Evolutionary conservation across 2,329 filamentous ascomycete species (phyloP), one percentile per base, ranked within the genome.

Genomic region (Claviceps sp.): DNA sequence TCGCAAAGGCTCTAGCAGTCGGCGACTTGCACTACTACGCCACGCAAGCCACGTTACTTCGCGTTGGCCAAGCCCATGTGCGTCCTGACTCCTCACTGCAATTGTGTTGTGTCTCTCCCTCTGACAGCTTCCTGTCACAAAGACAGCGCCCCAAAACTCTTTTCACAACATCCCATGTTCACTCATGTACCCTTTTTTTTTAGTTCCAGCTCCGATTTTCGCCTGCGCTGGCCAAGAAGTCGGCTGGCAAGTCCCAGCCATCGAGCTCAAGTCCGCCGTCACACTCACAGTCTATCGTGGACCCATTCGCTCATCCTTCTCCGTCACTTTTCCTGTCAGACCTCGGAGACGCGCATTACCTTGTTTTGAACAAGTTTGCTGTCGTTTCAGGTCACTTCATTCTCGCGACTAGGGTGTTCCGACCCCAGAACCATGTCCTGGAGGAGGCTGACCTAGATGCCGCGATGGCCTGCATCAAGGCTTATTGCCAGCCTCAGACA

Each of bases 311-410:
- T 37, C 71, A 79, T 53, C 83, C 83, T 0, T 64, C 74, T 0
- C 59, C 69, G 2, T 69, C 73, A 5, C 74, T 84, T 52, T 69
- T 83, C 39, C 65, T 82, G 44, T 64, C 75, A 16, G 63, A 65
- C 26, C 60, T 85, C 7, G 70, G 69, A 1, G 69, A 78, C 0
- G 64, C 69, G 8, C 83, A 88, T 64, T 73, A 75, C 53, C 72
- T 88, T 43, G 78, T 88, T 1, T 70, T 88, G 42, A 88, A 88
- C 71, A 88, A 88, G 64, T 88, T 85, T 59, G 83, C 85, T 47
- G 68, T 88, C 47, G 82, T 86, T 37, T 75, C 78, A 0, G 75
- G 82, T 59, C 85, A 88, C 66, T 86, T 85, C 62, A 86, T 88
- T 57, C 73, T 88, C 47, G 77, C 80, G 0, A 88, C 85, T 0